A percentile compares a stretch with the other conserved stretches of the same genome.
Conservation (phyloP, 495 filamentous ascomycete species). For the Lasiosphaeriaceae sp. region DNA sequence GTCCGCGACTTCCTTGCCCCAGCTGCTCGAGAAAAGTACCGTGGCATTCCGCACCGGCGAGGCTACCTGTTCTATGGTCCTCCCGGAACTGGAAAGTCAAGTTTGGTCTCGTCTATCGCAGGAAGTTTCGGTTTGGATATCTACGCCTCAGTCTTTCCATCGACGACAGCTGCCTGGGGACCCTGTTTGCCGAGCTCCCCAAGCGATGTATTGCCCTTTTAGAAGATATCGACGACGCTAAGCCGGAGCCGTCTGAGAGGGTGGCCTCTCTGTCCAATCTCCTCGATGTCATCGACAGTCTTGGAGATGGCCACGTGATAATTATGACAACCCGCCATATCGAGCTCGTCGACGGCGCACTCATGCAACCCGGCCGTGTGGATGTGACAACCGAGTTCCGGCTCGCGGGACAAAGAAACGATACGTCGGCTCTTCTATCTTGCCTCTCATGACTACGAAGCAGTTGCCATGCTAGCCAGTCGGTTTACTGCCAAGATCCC, state of each 20-base stretch:
- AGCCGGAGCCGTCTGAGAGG: background rate
- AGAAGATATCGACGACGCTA: background rate
- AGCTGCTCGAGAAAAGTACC: background rate
- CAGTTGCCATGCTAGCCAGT: background rate
- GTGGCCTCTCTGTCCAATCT: background rate
- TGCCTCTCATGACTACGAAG: background rate
- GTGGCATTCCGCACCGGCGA: background rate
- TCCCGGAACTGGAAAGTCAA: background rate
- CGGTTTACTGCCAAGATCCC: background rate
- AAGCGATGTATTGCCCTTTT: background rate
- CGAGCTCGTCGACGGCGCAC: background rate
- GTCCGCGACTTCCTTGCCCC: background rate
- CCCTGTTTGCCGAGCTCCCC: background rate
- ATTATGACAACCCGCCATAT: background rate
- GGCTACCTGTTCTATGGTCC: background rate
- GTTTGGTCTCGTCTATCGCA: background rate
- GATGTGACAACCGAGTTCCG: background rate
- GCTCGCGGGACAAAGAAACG: background rate
- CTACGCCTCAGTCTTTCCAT: background rate
- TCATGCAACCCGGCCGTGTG: background rate
- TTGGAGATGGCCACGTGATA: background rate
- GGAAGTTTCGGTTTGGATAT: background rate
- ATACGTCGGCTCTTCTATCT: background rate
- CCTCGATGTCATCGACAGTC: background rate
- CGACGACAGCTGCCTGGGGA: background rate